phyloP scores from a whole-genome alignment of 192 early-diverging fungal genomes.

The Funneliformis geosporum region DNA sequence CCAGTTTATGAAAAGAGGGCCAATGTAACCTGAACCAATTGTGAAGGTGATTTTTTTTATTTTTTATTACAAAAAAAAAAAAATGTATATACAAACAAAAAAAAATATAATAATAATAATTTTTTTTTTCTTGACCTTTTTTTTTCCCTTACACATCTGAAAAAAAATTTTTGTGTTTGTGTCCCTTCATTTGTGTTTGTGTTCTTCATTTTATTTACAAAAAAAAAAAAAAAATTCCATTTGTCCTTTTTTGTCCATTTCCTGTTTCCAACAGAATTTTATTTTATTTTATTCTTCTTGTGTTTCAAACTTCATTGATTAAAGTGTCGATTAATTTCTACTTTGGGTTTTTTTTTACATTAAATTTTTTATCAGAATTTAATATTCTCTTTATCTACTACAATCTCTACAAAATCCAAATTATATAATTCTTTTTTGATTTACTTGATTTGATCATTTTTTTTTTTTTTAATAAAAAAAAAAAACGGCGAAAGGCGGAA shows the following conservation, averaged over 20 bases:
- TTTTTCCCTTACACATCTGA: neutral
- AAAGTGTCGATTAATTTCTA: too few species aligned
- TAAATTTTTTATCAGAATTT: neutral
- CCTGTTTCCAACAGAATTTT: constrained; percentile 1
- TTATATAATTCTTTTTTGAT: too few species aligned
- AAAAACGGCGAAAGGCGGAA: too few species aligned
- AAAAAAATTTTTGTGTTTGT: neutral
- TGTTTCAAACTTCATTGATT: neutral
- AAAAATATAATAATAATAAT: neutral
- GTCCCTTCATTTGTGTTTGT: too few species aligned
- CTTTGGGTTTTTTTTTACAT: neutral
- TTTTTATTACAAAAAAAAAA: too few species aligned
- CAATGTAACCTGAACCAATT: constrained; percentile 14
- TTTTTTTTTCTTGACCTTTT: too few species aligned
- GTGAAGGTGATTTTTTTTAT: neutral
- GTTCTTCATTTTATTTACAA: neutral
- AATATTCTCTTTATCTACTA: too few species aligned
- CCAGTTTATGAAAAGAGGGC: neutral
- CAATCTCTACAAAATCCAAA: too few species aligned
- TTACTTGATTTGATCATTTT: too few species aligned
- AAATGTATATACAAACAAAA: neutral
- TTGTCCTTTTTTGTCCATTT: constrained; percentile 12
- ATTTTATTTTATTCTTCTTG: neutral
- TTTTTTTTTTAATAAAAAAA: too few species aligned
- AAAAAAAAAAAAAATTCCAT: constrained; percentile 16